Percentiles rank a stretch among this genome's conserved stretches.
Conservation (phyloP, 768 basidiomycete genomes). For the Gelatoporia subvermispora region DNA sequence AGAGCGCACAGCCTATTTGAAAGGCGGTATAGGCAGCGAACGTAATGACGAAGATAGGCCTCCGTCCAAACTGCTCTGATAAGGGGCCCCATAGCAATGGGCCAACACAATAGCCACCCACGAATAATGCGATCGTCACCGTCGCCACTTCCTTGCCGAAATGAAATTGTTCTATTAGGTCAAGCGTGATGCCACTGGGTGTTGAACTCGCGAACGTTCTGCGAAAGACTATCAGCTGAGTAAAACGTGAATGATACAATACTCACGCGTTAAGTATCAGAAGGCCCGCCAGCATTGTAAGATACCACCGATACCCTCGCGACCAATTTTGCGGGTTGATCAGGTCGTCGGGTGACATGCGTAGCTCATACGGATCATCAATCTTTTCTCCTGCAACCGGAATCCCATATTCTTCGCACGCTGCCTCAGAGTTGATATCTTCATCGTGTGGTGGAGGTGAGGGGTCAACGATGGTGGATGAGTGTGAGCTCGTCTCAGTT, state of each 20-base stretch:
- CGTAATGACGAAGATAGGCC: constrained; percentile 50
- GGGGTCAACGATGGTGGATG: constrained; percentile 13
- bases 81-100: constrained; percentile 51
- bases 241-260: not conserved
- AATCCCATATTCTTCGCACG: constrained; percentile 9
- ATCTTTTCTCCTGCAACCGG: constrained; percentile 20
- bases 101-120: constrained; percentile 57
- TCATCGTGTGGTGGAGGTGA: not conserved
- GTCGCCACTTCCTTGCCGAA: constrained; percentile 45
- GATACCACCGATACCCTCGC: constrained; percentile 12
- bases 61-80: constrained; percentile 43
- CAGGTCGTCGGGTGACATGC: constrained; percentile 17
- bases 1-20: constrained; percentile 55
- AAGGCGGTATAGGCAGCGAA: constrained; percentile 56
- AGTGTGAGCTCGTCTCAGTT: constrained; percentile 7
- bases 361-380: constrained; percentile 21
- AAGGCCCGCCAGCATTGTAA: constrained; percentile 6
- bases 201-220: constrained; percentile 53
- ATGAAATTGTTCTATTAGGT: constrained; percentile 38
- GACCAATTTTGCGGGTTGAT: constrained; percentile 18
- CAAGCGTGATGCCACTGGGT: constrained; percentile 41
- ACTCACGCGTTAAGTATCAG: constrained; percentile 15
- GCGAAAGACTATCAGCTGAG: not conserved
- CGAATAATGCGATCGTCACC: constrained; percentile 54
- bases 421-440: constrained; percentile 1